Conservation (phyloP, 768 basidiomycete species). For the Nidularia pulvinata region DNA sequence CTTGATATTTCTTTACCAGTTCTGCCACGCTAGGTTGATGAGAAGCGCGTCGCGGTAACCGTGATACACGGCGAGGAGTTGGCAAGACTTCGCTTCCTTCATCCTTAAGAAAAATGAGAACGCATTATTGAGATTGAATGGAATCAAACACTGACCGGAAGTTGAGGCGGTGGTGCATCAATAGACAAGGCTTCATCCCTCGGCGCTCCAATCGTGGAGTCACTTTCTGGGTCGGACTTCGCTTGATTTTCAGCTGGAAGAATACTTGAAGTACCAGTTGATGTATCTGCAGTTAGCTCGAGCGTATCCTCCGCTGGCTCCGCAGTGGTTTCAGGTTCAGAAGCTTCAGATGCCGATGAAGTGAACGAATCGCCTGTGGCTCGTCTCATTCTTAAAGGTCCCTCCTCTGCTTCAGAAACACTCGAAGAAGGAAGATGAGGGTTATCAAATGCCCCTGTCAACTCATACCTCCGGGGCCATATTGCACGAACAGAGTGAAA, state of each 20-base stretch:
- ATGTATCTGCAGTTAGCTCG: background rate
- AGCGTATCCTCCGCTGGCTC: conserved; percentile 9
- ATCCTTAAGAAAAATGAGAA: conserved; percentile 10
- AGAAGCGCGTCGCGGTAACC: conserved; percentile 58
- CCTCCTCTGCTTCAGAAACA: conserved; percentile 77
- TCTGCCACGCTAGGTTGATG: conserved; percentile 79
- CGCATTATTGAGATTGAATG: background rate
- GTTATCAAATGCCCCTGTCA: conserved; percentile 52
- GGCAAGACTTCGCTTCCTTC: conserved; percentile 17
- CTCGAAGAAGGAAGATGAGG: conserved; percentile 59
- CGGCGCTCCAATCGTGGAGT: conserved; percentile 78
- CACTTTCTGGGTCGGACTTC: conserved; percentile 74
- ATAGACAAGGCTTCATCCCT: conserved; percentile 20
- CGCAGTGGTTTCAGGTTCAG: conserved; percentile 53
- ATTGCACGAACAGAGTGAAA: conserved; percentile 73
- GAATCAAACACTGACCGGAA: conserved; percentile 19
- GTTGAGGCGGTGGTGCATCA: conserved; percentile 8
- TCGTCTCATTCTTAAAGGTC: conserved; percentile 40
- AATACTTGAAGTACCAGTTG: conserved; percentile 5
- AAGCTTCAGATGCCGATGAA: conserved; percentile 74
- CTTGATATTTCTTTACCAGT: conserved; percentile 80
- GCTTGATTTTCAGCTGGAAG: background rate
- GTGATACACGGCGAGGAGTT: conserved; percentile 41
- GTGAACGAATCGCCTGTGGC: conserved; percentile 53
- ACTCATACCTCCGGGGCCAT: conserved; percentile 65